phyloP scores from a whole-genome alignment of 2,329 filamentous ascomycete genomes.

The Arthroderma sp. region DNA sequence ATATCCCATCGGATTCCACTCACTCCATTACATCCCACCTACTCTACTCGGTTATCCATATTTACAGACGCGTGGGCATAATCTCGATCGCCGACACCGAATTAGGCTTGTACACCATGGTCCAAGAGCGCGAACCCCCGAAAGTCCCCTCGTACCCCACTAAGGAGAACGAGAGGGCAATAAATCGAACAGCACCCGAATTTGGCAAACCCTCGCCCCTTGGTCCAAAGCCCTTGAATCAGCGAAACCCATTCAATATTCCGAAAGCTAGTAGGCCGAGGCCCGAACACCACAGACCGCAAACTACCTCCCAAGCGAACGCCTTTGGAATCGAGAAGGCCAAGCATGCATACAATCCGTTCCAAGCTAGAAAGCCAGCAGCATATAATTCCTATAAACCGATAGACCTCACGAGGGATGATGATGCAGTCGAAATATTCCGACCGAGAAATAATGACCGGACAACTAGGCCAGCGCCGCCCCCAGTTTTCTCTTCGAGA shows the following conservation, averaged over 20 bases:
- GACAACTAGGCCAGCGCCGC: conserved; percentile 38
- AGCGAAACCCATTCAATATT: conserved; percentile 38
- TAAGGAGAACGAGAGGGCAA: conserved; percentile 23
- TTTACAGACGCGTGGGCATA: too few species aligned
- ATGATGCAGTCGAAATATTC: conserved; percentile 32
- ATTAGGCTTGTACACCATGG: conserved; percentile 27
- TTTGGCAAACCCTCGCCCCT: conserved; percentile 49
- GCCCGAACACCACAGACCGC: conserved; percentile 37
- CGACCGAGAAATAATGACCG: conserved; percentile 37
- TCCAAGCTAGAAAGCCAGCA: conserved; percentile 26
- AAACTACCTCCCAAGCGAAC: conserved; percentile 12
- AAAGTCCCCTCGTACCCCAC: conserved; percentile 23
- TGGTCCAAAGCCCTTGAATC: conserved; percentile 21
- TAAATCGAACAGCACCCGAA: conserved; percentile 31
- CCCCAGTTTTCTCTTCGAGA: conserved; percentile 41
- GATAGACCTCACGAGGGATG: conserved; percentile 15
- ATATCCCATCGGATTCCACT: not conserved
- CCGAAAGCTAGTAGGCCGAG: conserved; percentile 37
- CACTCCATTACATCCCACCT: not conserved
- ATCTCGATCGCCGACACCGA: too few species aligned
- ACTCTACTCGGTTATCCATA: too few species aligned
- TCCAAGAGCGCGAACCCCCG: conserved; percentile 38
- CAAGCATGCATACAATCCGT: conserved; percentile 24
- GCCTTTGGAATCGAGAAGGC: conserved; percentile 6
- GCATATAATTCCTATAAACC: conserved; percentile 21